Evolutionary conservation across 768 basidiomycete genomes (phyloP).

Genomic region (Hericium alpestre): DNA sequence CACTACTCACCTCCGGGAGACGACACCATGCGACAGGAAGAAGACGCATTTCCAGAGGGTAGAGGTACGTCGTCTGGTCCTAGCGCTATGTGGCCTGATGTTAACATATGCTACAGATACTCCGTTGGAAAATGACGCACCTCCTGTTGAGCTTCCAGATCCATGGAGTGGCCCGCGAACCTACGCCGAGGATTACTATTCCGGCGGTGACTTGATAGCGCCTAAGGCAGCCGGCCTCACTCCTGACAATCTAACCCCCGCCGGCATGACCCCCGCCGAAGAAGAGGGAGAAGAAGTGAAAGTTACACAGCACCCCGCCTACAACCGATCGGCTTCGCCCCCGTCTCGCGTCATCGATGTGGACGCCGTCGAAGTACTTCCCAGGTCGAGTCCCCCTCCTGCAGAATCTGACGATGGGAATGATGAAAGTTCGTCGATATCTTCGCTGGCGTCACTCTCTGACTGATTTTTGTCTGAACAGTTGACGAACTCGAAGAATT

Average conservation of each 20-base stretch:
- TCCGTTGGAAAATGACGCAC: background rate
- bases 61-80: background rate
- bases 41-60: background rate
- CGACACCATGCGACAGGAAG: too few relatives aligned
- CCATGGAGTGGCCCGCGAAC: conserved; percentile 30
- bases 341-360: background rate
- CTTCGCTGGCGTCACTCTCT: background rate
- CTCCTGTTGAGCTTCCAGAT: conserved; percentile 24
- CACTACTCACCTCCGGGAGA: too few relatives aligned
- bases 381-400: background rate
- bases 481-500: background rate
- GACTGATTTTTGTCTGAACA: background rate
- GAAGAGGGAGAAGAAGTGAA: background rate
- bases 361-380: background rate
- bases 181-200: conserved; percentile 34
- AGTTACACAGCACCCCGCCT: background rate
- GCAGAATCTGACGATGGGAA: background rate
- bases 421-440: background rate
- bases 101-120: background rate
- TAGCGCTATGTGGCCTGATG: background rate
- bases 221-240: conserved; percentile 4
- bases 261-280: background rate
- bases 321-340: background rate
- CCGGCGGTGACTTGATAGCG: conserved; percentile 28
- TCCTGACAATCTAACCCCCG: conserved; percentile 12